Conservation (phyloP, 257 asterid species). For the Przewalskia tangutica region DNA sequence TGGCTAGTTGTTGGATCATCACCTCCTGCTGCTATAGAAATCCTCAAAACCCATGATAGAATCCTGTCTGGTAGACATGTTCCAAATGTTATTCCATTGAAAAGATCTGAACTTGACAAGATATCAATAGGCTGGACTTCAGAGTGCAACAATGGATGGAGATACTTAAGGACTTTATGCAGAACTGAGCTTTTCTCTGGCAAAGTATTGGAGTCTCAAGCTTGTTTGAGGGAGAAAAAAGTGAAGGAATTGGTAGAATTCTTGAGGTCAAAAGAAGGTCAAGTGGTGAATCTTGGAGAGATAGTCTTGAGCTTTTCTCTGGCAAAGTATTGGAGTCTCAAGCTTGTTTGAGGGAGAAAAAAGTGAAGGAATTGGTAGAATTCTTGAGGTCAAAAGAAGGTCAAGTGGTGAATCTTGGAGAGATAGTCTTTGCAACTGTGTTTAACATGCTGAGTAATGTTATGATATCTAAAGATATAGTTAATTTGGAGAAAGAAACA, state of each 20-base stretch:
- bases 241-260: constrained; percentile 20
- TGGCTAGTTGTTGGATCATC: constrained; percentile 36
- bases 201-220: constrained; percentile 20
- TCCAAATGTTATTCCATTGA: constrained; percentile 12
- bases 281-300: constrained; percentile 12
- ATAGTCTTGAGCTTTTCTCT: constrained; percentile 34
- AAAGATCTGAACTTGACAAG: constrained; percentile 13
- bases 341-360: constrained; percentile 17
- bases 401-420: constrained; percentile 9
- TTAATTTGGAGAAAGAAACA: constrained; percentile 12
- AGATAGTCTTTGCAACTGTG: constrained; percentile 20
- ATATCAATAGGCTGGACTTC: constrained; percentile 25
- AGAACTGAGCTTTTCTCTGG: constrained; percentile 29
- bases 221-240: constrained; percentile 19
- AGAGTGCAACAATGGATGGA: constrained; percentile 17
- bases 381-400: constrained; percentile 23
- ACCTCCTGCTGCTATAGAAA: constrained; percentile 25
- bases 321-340: constrained; percentile 20
- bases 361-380: constrained; percentile 23
- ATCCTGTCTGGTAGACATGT: constrained; percentile 18
- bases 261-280: constrained; percentile 22
- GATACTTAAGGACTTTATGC: constrained; percentile 14
- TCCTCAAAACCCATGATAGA: constrained; percentile 28
- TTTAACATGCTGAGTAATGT: constrained; percentile 30
- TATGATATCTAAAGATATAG: constrained; percentile 21